Percentiles rank a stretch among this genome's conserved stretches.
Conservation (phyloP, 179 eudicot species). For the Vitellaria paradoxa region DNA sequence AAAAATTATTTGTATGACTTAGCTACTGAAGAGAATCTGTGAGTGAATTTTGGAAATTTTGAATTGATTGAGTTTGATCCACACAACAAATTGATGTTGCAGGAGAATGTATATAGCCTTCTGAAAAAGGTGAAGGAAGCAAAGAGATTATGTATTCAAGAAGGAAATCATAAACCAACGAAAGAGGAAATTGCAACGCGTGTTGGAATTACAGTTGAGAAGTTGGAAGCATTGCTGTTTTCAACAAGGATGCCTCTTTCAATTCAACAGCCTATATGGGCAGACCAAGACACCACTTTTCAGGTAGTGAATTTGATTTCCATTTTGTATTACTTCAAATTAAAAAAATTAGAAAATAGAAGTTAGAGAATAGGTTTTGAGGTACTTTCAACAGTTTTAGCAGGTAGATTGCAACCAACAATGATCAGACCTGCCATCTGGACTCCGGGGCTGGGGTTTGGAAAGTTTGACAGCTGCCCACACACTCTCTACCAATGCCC, state of each 20-base stretch:
- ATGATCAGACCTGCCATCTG: neutral
- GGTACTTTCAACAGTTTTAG: neutral
- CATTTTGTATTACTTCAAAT: neutral
- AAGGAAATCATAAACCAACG: slow-evolving; percentile 61
- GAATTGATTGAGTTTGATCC: slow-evolving; percentile 4
- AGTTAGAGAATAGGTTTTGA: neutral
- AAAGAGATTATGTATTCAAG: slow-evolving; percentile 53
- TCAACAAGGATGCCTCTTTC: slow-evolving; percentile 65
- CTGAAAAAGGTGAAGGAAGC: slow-evolving; percentile 75
- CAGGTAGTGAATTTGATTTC: slow-evolving; percentile 46
- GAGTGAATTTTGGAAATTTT: neutral
- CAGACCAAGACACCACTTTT: slow-evolving; percentile 65
- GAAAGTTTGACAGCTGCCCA: too few species aligned
- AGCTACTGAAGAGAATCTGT: neutral
- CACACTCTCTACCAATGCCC: too few species aligned
- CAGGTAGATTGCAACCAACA: neutral
- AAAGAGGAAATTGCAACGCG: slow-evolving; percentile 64
- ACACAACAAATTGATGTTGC: slow-evolving; percentile 18
- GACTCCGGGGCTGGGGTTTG: too few species aligned
- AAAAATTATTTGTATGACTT: neutral
- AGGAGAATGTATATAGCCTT: slow-evolving; percentile 79
- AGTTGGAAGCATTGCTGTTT: slow-evolving; percentile 48
- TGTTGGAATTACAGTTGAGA: slow-evolving; percentile 74
- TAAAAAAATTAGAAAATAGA: neutral
- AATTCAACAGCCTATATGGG: slow-evolving; percentile 67